Base-by-base conservation (phyloP, 2,329 filamentous ascomycete species). In the Claviceps sp. region DNA sequence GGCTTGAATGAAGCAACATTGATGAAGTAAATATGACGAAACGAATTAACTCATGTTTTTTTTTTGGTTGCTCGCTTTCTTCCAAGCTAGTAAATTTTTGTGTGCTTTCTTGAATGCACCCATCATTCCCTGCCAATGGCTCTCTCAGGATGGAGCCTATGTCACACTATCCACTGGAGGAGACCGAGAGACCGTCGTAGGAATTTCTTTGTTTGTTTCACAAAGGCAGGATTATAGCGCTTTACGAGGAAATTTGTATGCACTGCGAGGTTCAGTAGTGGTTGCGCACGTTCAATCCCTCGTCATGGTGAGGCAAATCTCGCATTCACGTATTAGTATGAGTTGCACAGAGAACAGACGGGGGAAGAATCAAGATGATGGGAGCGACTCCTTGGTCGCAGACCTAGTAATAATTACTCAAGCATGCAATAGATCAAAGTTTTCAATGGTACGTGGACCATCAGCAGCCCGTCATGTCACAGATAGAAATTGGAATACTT, bases 281-380 rank as follows among this genome's bases (percentile, higher is more conserved):
- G 37, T 37, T 51, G 49, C 49, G 38, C n/a, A 24, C 34, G n/a
- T 47, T 34, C 37, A n/a, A 24, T 5, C 49, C 9, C 24, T n/a
- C 37, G 18, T 47, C 49, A 34, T 14, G 9, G 49, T 47, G 41
- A 37, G 44, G 43, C 44, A 51, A 51, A 47, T 47, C 44, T 51
- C 24, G 43, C 42, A 38, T 51, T 47, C 14, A 11, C 30, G 2
- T 22, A 22, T 24, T 40, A 5, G 26, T 42, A 38, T 51, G 49
- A 30, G 49, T 51, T 13, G 44, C 24, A 47, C 49, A 47, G 24
- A 38, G 44, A 24, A 47, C 49, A 47, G 24, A 26, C 36, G 22
- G 47, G 43, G 24, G 37, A 22, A 20, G 30, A 47, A 11, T 3
- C 20, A n/a, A 47, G 30, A 34, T 34, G 30, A 34, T n/a, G 38